Evolutionary conservation across 108 stramenopile species (phyloP).

Genomic region (Skeletonema marinoi): DNA sequence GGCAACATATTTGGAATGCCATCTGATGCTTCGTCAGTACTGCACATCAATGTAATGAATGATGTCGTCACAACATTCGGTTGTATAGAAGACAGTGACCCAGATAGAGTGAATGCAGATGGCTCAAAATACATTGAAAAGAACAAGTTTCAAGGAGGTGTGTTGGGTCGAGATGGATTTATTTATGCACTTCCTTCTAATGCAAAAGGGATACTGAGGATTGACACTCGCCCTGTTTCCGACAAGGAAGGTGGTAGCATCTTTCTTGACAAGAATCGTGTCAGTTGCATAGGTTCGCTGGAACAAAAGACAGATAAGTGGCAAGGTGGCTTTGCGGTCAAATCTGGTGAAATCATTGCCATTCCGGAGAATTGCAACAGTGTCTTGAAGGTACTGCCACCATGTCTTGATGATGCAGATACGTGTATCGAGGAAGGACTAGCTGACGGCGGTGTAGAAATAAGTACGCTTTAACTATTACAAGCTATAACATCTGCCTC

Average conservation of each 20-base stretch:
- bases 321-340: constrained; percentile 60
- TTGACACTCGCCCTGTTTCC: constrained; percentile 48
- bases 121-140: constrained; percentile 32
- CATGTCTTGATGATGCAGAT: not conserved
- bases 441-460: not conserved
- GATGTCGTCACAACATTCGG: constrained; percentile 44
- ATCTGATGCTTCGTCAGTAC: constrained; percentile 68
- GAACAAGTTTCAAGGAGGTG: constrained; percentile 90
- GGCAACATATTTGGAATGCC: constrained; percentile 87
- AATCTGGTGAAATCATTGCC: constrained; percentile 22
- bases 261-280: constrained; percentile 35
- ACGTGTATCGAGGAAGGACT: not conserved
- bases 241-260: not conserved
- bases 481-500: not conserved
- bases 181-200: constrained; percentile 81
- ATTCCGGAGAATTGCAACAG: constrained; percentile 36
- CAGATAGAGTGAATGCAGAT: not conserved
- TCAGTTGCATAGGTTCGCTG: constrained; percentile 63
- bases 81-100: not conserved
- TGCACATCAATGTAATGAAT: constrained; percentile 25
- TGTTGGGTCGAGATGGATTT: constrained; percentile 66
- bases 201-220: constrained; percentile 62
- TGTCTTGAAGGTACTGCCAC: constrained; percentile 27
- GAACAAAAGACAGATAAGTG: constrained; percentile 75
- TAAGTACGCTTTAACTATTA: not conserved